Evolutionary conservation across 192 early-diverging fungal species (phyloP).

Genomic region (Coemansia biformis): DNA sequence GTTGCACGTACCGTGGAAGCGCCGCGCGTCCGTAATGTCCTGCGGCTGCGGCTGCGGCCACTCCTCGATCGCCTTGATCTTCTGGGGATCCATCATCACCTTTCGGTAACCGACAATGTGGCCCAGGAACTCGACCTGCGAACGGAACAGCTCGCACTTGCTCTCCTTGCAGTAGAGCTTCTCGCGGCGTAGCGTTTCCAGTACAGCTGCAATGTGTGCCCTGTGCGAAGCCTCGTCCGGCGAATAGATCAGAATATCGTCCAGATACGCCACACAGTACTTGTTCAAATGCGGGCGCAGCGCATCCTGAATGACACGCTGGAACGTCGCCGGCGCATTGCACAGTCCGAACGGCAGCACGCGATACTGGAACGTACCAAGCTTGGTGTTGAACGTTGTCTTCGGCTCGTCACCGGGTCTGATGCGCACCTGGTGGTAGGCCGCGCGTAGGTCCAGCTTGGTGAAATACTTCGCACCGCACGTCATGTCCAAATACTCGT

Average conservation of each 20-base stretch:
- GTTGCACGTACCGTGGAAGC: conserved; percentile 27
- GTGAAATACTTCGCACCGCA: conserved; percentile 19
- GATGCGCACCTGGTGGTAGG: conserved; percentile 48
- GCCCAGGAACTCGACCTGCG: background rate
- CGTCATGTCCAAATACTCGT: conserved; percentile 36
- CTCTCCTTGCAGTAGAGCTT: background rate
- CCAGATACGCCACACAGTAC: conserved; percentile 7
- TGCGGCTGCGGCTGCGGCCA: background rate
- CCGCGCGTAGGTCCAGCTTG: conserved; percentile 36
- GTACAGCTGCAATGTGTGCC: background rate
- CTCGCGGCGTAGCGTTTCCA: background rate
- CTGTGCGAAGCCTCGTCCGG: background rate
- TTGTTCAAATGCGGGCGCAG: conserved; percentile 26
- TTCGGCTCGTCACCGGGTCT: conserved; percentile 25
- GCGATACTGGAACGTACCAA: conserved; percentile 45
- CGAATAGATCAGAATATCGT: background rate
- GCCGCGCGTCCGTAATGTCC: background rate
- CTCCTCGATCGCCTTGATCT: conserved; percentile 1
- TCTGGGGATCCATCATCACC: background rate
- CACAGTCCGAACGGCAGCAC: conserved; percentile 60
- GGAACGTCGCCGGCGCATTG: conserved; percentile 57
- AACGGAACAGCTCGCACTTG: too few species aligned
- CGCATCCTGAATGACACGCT: conserved; percentile 45
- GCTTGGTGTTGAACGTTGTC: conserved; percentile 46
- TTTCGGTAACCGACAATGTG: background rate